Conservation (phyloP, 2,329 filamentous ascomycete genomes). For the Chaetoscypha palmicola region DNA sequence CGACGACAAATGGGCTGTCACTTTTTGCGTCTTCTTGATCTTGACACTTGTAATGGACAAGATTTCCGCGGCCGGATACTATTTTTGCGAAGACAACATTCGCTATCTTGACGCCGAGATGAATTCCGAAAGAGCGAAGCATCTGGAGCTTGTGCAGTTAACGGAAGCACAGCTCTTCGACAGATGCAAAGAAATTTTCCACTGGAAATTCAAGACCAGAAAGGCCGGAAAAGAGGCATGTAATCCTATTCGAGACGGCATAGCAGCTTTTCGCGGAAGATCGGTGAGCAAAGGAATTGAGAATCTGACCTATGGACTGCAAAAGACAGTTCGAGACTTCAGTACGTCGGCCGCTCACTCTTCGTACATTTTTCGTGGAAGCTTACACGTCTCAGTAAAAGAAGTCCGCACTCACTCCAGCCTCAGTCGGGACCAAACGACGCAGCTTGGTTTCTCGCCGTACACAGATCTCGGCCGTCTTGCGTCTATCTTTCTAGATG, state of each 20-base stretch:
- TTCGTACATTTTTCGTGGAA: neutral
- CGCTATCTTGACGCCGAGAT: constrained; percentile 18
- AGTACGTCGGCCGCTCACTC: constrained; percentile 18
- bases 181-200: constrained; percentile 30
- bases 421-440: constrained; percentile 7
- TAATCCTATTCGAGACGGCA: constrained; percentile 29
- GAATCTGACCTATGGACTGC: constrained; percentile 22
- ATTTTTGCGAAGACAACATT: constrained; percentile 23
- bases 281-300: constrained; percentile 17
- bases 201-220: constrained; percentile 30
- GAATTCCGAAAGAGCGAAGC: constrained; percentile 17
- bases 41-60: constrained; percentile 28
- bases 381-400: constrained; percentile 19
- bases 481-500: constrained; percentile 27
- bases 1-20: constrained; percentile 28
- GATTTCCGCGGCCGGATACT: constrained; percentile 19
- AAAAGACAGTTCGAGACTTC: constrained; percentile 20
- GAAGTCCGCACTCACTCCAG: constrained; percentile 20
- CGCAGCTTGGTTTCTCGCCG: constrained; percentile 12
- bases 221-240: constrained; percentile 30
- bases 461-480: constrained; percentile 26
- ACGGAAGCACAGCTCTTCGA: constrained; percentile 29
- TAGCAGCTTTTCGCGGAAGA: constrained; percentile 23
- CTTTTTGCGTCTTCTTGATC: constrained; percentile 27
- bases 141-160: constrained; percentile 21